Conservation (phyloP, 1,139 yeast genomes). For the Sugiyamaella xylanicola region DNA sequence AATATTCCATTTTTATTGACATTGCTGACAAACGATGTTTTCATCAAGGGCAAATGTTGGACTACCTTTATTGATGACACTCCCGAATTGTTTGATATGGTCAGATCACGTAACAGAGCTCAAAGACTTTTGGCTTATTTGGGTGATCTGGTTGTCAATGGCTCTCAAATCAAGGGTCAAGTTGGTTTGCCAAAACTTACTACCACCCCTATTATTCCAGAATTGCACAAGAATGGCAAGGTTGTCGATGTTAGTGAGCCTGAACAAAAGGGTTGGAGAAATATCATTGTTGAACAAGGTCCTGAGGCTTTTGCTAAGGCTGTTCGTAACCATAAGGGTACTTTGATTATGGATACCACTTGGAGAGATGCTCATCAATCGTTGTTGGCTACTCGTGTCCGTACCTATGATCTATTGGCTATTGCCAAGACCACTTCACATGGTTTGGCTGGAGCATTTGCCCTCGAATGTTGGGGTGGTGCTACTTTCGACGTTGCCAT, state of each 20-base stretch:
- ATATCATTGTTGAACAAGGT: constrained; percentile 77
- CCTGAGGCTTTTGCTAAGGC: constrained; percentile 87
- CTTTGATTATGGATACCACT: constrained; percentile 94
- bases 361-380: constrained; percentile 99
- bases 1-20: constrained; percentile 95
- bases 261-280: constrained; percentile 86
- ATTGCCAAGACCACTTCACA: constrained; percentile 94
- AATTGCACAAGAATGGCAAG: constrained; percentile 56
- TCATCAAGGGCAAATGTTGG: constrained; percentile 90
- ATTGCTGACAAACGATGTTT: constrained; percentile 88
- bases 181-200: constrained; percentile 83
- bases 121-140: constrained; percentile 85
- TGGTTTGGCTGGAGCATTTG: constrained; percentile 88
- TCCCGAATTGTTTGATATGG: constrained; percentile 93
- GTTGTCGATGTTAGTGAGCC: constrained; percentile 59
- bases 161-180: constrained; percentile 94
- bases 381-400: constrained; percentile 93
- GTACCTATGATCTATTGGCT: constrained; percentile 87
- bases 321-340: constrained; percentile 81
- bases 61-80: constrained; percentile 98
- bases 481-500: constrained; percentile 98
- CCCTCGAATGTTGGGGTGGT: constrained; percentile 99
- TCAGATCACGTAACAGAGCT: constrained; percentile 94
- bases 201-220: constrained; percentile 75
- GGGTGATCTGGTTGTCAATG: constrained; percentile 93